Base-by-base conservation (phyloP, 2,329 filamentous ascomycete genomes). In the Colletotrichum tropicicola region DNA sequence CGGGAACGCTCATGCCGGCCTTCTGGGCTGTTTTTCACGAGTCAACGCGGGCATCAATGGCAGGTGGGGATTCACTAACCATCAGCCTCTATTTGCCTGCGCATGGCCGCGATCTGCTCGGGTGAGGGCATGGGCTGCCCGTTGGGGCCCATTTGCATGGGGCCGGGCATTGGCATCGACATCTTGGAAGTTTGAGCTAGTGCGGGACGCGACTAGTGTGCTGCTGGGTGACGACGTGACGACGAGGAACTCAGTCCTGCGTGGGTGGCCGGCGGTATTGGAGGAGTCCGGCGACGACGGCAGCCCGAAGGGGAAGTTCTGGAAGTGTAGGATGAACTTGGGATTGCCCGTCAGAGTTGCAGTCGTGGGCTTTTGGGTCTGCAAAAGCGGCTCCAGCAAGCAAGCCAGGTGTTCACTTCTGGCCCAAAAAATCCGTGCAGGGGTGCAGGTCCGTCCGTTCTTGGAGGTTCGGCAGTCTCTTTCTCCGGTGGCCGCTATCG, bases 71-170 rank as follows among this genome's bases (percentile, higher is more conserved):
- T 35, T 15, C n/a, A 35, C 32, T 12, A 35, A 35, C 32, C 95
- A 79, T 98, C 94, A 53, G 88, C 87, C 51, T 91, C 91, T 45
- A 98, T 82, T 78, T 96, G 91, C 71, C 89, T 88, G 78, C 97
- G 92, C 85, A 98, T 96, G 59, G 87, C 85, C 60, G 88, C 87
- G 68, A 97, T 92, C 82, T 98, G 94, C 80, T 97, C 91, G 51
- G 92, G 94, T 19, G 90, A 89, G 35, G 77, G 75, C 48, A 69
- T 63, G 55, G 61, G 55, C 30, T 55, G 35, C 55, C 73, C 68
- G 71, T 73, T 56, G 70, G 73, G 61, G 69, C 72, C 47, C 62
- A 74, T 73, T 15, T 75, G 77, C 70, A 79, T 75, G 61, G 74
- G 75, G 59, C 65, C 68, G 47, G 71, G 71, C 63, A 68, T 73